Base-by-base conservation (phyloP, 2,329 filamentous ascomycete species). In the Hypoxylon rubiginosum region DNA sequence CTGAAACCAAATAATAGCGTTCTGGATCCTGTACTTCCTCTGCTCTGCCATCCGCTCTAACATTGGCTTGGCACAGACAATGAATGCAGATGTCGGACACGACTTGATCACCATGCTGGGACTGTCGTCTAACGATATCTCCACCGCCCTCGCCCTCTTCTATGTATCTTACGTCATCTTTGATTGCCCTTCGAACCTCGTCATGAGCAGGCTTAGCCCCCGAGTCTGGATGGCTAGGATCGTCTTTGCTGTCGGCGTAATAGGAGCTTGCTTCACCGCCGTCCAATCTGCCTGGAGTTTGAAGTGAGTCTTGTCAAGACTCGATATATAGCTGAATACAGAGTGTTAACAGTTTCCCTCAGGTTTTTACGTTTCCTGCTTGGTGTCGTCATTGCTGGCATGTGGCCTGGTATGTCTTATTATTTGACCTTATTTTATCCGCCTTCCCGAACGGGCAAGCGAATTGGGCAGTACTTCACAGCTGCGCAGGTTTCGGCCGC, bases 351-450 rank as follows among this genome's bases (percentile, higher is more conserved):
- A 21, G 15, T 50, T 46, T 32, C 48, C 45, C 4, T 52, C 58
- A 87, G 87, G 71, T 83, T 97, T n/a, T 85, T 97, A 28, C 90
- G 94, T 7, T 90, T 97, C 60, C 84, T 97, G 10, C 87, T 97
- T 6, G 94, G 94, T 51, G 86, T 96, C 13, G 93, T 97, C 24
- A 94, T 94, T 76, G 94, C 94, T 1, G 94, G 94, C 50, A 94
- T 97, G 91, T 97, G 94, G 94, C 94, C 94, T 0, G 94, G 94
- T 53, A 97, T 97, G 94, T 89, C 93, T 9, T 96, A 96, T 78
- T 97, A 97, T 75, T 84, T 97, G 50, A 97, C 94, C 0, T 85
- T 97, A 7, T 97, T 97, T 83, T 97, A 97, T 75, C 94, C 94
- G 6, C 93, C 94, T 0, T 92, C 92, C 5, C 87, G 92, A 11